Evolutionary conservation across 192 early-diverging fungal species (phyloP).

Genomic region (Backusella psychrophila): DNA sequence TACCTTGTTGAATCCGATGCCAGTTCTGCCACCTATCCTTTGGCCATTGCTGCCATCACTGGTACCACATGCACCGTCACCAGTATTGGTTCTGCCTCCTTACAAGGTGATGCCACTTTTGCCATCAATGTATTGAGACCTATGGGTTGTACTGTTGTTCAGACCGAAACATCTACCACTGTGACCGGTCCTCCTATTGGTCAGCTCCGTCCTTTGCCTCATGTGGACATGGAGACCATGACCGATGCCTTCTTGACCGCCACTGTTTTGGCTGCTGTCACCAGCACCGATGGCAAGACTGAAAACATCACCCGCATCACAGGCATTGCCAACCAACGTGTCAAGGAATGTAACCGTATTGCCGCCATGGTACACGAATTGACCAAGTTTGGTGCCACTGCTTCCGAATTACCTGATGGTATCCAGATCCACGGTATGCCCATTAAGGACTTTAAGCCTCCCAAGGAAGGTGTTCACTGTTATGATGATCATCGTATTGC

Average conservation of each 20-base stretch:
- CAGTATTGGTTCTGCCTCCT: constrained; percentile 89
- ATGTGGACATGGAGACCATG: constrained; percentile 98
- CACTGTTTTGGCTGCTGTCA: constrained; percentile 87
- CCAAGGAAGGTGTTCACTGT: constrained; percentile 77
- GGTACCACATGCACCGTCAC: constrained; percentile 84
- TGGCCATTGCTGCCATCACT: constrained; percentile 96
- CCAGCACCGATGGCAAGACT: constrained; percentile 42
- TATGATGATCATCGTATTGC: constrained; percentile 98
- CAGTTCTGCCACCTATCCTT: constrained; percentile 94
- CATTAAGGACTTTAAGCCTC: constrained; percentile 47
- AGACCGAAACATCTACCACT: constrained; percentile 87
- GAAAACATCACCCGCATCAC: constrained; percentile 79
- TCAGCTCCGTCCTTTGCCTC: constrained; percentile 62
- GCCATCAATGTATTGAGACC: constrained; percentile 85
- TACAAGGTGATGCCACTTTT: constrained; percentile 92
- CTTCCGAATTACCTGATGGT: constrained; percentile 85
- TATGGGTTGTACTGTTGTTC: constrained; percentile 92
- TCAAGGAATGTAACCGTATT: constrained; percentile 98
- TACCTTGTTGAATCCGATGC: constrained; percentile 97
- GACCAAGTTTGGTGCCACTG: constrained; percentile 81
- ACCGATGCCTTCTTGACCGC: constrained; percentile 99
- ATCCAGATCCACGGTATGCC: constrained; percentile 78
- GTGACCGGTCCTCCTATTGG: constrained; percentile 83
- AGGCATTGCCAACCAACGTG: constrained; percentile 96
- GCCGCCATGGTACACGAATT: constrained; percentile 95